These are phyloP conservation scores for Aspergillus novoparasiticus DNA, from an alignment of 2,329 filamentous ascomycete genomes.

Conservation along the genomic window DNA sequence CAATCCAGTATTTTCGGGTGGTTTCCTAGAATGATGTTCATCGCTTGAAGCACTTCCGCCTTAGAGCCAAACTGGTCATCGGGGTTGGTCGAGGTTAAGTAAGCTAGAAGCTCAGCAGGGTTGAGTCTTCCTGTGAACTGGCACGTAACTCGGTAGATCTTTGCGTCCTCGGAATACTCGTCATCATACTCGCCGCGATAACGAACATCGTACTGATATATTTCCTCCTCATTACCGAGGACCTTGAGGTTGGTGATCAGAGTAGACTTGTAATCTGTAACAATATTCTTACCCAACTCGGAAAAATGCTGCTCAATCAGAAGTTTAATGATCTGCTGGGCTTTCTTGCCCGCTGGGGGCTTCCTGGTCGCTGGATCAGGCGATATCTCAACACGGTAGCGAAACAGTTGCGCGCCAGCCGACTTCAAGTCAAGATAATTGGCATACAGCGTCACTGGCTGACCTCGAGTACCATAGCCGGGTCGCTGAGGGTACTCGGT, in stretches of 20 bases:
- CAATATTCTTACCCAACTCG: conserved; percentile 31
- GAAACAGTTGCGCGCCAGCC: conserved; percentile 40
- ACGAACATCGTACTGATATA: conserved; percentile 27
- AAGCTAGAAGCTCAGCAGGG: conserved; percentile 49
- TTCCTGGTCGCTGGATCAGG: conserved; percentile 26
- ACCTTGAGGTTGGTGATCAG: conserved; percentile 38
- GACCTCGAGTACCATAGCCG: conserved; percentile 40
- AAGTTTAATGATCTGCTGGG: conserved; percentile 51
- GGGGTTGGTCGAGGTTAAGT: conserved; percentile 40
- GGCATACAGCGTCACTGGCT: conserved; percentile 36
- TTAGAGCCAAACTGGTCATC: conserved; percentile 46
- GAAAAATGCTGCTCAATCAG: conserved; percentile 45
- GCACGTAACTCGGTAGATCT: conserved; percentile 40
- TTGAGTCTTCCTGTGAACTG: conserved; percentile 37
- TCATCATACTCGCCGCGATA: conserved; percentile 43
- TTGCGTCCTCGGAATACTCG: conserved; percentile 32
- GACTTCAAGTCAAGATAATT: conserved; percentile 44
- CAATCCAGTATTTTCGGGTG: conserved; percentile 44
- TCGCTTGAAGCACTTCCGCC: conserved; percentile 56
- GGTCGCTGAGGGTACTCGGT: conserved; percentile 38
- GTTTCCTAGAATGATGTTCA: conserved; percentile 61
- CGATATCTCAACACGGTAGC: conserved; percentile 44
- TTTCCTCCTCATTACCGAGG: conserved; percentile 17
- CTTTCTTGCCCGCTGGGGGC: conserved; percentile 44
- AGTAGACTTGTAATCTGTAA: conserved; percentile 44